phyloP scores from a whole-genome alignment of 306 rosid species.

The Medicago arabica region DNA sequence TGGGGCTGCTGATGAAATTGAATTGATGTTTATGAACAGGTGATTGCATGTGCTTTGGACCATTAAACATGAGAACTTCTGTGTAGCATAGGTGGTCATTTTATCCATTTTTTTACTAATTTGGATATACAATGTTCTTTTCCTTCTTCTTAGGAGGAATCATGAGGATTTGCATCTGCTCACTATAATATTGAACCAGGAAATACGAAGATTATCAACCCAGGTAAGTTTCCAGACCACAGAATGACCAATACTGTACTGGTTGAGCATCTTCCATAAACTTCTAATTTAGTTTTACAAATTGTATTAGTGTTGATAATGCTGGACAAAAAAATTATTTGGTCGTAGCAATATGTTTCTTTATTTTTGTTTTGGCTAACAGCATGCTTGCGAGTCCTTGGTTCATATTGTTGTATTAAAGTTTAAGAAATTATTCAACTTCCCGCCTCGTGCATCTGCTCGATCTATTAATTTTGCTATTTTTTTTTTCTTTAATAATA shows the following conservation, averaged over 20 bases:
- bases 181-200: slow-evolving; percentile 80
- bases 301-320: slow-evolving; percentile 19
- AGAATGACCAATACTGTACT: background rate
- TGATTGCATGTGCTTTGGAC: slow-evolving; percentile 43
- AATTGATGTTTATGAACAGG: slow-evolving; percentile 97
- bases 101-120: slow-evolving; percentile 26
- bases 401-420: background rate
- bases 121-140: slow-evolving; percentile 9
- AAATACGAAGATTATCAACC: slow-evolving; percentile 79
- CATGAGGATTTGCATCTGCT: slow-evolving; percentile 87
- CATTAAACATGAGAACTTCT: slow-evolving; percentile 15
- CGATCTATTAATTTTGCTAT: background rate
- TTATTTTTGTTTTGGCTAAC: background rate
- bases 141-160: slow-evolving; percentile 70
- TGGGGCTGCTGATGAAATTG: slow-evolving; percentile 96
- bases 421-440: background rate
- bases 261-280: slow-evolving; percentile 11
- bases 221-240: slow-evolving; percentile 61
- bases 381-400: background rate
- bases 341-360: background rate
- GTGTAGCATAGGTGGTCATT: slow-evolving; percentile 34
- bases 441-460: background rate
- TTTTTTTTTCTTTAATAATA: background rate
- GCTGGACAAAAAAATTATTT: background rate
- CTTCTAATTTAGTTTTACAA: background rate